Evolutionary conservation across 768 basidiomycete species (phyloP).

Genomic region (Thelephora ganbajun): DNA sequence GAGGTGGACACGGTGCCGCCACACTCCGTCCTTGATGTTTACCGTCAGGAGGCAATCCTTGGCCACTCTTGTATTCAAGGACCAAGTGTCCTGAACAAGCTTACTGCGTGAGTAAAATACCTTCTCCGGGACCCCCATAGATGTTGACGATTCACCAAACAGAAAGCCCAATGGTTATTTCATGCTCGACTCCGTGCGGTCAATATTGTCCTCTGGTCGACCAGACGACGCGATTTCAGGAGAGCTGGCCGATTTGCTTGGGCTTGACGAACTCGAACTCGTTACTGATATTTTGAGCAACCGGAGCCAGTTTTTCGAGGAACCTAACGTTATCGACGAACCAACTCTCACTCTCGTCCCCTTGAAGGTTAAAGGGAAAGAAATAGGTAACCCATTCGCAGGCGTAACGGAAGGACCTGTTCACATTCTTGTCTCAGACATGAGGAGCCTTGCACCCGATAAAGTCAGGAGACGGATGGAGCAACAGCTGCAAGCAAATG

Average conservation of each 20-base stretch:
- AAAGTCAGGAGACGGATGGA: conserved; percentile 51
- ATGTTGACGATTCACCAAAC: not conserved
- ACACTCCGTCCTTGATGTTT: conserved; percentile 10
- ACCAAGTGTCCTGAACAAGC: not conserved
- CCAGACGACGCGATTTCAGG: conserved; percentile 62
- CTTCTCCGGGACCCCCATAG: not conserved
- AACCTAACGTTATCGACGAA: conserved; percentile 25
- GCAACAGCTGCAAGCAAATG: conserved; percentile 42
- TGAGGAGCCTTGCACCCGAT: conserved; percentile 23
- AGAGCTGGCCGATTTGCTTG: conserved; percentile 68
- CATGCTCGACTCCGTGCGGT: conserved; percentile 14
- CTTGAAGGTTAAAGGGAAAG: not conserved
- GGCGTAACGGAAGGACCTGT: not conserved
- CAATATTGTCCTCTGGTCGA: conserved; percentile 32
- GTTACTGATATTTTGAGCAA: conserved; percentile 54
- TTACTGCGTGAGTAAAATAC: not conserved
- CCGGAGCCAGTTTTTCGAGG: conserved; percentile 31
- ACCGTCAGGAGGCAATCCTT: not conserved
- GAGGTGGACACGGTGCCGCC: too few species aligned
- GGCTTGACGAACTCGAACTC: conserved; percentile 74
- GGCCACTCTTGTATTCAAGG: too few species aligned
- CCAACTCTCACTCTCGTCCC: not conserved
- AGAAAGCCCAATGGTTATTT: conserved; percentile 17
- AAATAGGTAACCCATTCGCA: conserved; percentile 2
- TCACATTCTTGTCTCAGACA: conserved; percentile 1